Percentiles rank a stretch among this genome's conserved stretches.
phyloP scores from a whole-genome alignment of 23 red algal species.

The Gracilaria gracilis region DNA sequence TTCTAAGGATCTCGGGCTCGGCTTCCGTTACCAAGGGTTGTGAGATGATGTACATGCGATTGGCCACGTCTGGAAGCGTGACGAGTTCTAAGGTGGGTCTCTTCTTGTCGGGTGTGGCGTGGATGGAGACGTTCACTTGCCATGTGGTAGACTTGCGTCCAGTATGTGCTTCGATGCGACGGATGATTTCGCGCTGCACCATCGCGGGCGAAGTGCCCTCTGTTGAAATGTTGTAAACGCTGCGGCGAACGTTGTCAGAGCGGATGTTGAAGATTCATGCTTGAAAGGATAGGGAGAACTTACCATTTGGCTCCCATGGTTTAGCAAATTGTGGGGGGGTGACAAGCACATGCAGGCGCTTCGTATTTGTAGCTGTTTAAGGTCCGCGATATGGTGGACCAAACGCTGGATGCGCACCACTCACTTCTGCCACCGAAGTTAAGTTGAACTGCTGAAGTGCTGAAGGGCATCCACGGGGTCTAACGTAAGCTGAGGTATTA shows the following conservation, averaged over 20 bases:
- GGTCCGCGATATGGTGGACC: not conserved
- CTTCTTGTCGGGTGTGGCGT: slow-evolving; percentile 40
- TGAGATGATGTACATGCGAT: slow-evolving; percentile 26
- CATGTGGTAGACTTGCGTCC: slow-evolving; percentile 18
- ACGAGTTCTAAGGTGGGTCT: slow-evolving; percentile 33
- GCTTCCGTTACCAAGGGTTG: slow-evolving; percentile 26
- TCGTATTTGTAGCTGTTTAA: not conserved
- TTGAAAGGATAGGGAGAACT: not conserved
- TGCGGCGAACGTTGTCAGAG: not conserved
- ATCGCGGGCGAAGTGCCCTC: slow-evolving; percentile 43
- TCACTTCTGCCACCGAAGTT: not conserved
- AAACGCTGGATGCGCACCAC: not conserved
- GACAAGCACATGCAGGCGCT: not conserved
- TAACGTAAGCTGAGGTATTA: too few relatives aligned
- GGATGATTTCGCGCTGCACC: slow-evolving; percentile 65
- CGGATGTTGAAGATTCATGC: not conserved
- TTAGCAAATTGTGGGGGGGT: not conserved
- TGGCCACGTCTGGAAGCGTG: slow-evolving; percentile 33
- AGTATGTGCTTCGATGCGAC: slow-evolving; percentile 70
- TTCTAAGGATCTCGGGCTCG: not conserved
- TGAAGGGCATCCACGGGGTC: too few relatives aligned
- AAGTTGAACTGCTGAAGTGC: too few relatives aligned
- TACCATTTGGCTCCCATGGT: slow-evolving; percentile 46
- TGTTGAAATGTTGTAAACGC: slow-evolving; percentile 56
- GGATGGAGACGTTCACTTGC: slow-evolving; percentile 30